Conservation (phyloP, 495 filamentous ascomycete genomes). For the Filosporella fistucella region DNA sequence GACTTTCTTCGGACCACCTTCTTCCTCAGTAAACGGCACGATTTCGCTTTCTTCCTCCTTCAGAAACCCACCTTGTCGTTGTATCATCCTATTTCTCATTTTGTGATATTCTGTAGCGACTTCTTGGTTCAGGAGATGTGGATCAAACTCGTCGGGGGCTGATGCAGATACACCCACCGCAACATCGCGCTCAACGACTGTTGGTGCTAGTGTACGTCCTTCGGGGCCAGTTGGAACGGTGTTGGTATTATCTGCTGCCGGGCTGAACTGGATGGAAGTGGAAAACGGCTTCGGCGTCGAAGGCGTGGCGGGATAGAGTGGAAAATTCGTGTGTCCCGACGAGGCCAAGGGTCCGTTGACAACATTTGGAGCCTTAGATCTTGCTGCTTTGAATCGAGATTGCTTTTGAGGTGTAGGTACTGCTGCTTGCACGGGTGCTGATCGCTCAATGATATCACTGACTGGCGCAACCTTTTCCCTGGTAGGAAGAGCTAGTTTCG, state of each 20-base stretch:
- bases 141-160: conserved; percentile 71
- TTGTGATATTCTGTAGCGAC: conserved; percentile 77
- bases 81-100: conserved; percentile 73
- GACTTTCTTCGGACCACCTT: conserved; percentile 64
- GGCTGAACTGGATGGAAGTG: conserved; percentile 35
- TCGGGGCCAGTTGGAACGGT: conserved; percentile 46
- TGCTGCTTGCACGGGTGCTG: conserved; percentile 14
- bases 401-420: conserved; percentile 26
- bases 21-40: conserved; percentile 60
- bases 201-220: conserved; percentile 50
- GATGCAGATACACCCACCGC: conserved; percentile 27
- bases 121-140: conserved; percentile 65
- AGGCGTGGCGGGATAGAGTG: conserved; percentile 39
- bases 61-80: conserved; percentile 70
- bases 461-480: conserved; percentile 32
- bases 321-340: conserved; percentile 19
- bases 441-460: conserved; percentile 45
- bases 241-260: conserved; percentile 15
- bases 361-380: not conserved
- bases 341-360: conserved; percentile 12
- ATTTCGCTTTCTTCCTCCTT: conserved; percentile 55
- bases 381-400: conserved; percentile 39
- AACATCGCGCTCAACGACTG: conserved; percentile 57
- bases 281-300: conserved; percentile 43
- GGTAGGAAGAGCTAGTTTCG: not conserved